A percentile compares a stretch with the other conserved stretches of the same genome.
Conservation (phyloP, 1,284 basidiomycete genomes). For the Irpex sp. region DNA sequence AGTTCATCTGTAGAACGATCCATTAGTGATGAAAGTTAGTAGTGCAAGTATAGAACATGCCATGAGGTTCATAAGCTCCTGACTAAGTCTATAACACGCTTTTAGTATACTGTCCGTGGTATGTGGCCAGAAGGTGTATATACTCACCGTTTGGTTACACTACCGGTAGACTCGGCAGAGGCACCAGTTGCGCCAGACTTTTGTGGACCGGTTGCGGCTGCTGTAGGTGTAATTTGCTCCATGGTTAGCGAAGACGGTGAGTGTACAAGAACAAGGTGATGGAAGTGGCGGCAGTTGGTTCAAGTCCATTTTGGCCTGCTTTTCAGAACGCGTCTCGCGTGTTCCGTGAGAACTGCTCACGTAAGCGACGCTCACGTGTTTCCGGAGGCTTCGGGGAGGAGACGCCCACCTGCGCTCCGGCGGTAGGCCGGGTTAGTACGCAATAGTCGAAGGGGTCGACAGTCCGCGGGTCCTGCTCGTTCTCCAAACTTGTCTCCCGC, state of each 20-base stretch:
- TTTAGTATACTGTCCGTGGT: neutral
- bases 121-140: neutral
- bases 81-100: slow-evolving; percentile 51
- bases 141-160: slow-evolving; percentile 73
- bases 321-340: slow-evolving; percentile 7
- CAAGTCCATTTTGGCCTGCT: slow-evolving; percentile 5
- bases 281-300: neutral
- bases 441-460: neutral
- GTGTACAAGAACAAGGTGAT: slow-evolving; percentile 11
- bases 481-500: slow-evolving; percentile 4
- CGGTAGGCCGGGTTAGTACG: neutral
- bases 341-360: slow-evolving; percentile 4
- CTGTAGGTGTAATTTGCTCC: slow-evolving; percentile 71
- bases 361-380: neutral
- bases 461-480: neutral
- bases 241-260: slow-evolving; percentile 30
- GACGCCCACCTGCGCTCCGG: neutral
- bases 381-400: neutral
- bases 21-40: slow-evolving; percentile 5
- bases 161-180: slow-evolving; percentile 57
- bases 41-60: slow-evolving; percentile 36
- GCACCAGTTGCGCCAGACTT: slow-evolving; percentile 53
- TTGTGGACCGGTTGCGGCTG: slow-evolving; percentile 48
- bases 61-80: slow-evolving; percentile 83
- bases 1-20: slow-evolving; percentile 61